Conservation (phyloP, 164 flowering plant genomes). For the Cinnamomum chago region DNA sequence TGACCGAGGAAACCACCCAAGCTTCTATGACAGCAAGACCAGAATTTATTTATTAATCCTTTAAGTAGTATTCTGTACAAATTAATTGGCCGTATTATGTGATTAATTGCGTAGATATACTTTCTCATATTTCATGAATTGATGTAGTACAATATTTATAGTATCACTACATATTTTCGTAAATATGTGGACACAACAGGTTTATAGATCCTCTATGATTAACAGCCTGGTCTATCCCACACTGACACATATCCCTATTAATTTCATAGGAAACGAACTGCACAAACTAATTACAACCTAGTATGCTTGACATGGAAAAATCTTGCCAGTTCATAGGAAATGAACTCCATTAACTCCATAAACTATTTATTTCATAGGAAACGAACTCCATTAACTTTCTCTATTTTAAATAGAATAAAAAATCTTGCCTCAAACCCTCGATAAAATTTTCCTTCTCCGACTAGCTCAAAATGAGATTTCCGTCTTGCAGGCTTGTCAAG, state of each 20-base stretch:
- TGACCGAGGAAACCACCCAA: background rate
- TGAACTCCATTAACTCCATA: background rate
- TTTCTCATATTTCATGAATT: background rate
- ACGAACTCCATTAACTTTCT: background rate
- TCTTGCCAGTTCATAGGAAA: background rate
- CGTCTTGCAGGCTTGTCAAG: slow-evolving; percentile 84
- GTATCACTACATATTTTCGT: background rate
- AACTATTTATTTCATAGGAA: background rate
- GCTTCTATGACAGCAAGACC: background rate
- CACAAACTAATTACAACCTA: no score
- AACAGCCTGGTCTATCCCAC: background rate
- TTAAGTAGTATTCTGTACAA: background rate
- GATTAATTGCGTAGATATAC: background rate
- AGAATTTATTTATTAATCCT: background rate
- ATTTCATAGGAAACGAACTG: no score
- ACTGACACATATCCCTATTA: no score
- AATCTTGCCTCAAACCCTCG: slow-evolving; percentile 68
- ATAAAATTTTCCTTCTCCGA: slow-evolving; percentile 80
- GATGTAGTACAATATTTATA: background rate
- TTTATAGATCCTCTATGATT: background rate
- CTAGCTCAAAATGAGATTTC: slow-evolving; percentile 53
- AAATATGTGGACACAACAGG: background rate
- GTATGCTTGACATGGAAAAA: no score
- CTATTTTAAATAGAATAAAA: background rate
- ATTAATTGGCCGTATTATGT: background rate